Evolutionary conservation across 805 yeast genomes (phyloP).

Genomic region (Trichomonascus vanleenenianus): DNA sequence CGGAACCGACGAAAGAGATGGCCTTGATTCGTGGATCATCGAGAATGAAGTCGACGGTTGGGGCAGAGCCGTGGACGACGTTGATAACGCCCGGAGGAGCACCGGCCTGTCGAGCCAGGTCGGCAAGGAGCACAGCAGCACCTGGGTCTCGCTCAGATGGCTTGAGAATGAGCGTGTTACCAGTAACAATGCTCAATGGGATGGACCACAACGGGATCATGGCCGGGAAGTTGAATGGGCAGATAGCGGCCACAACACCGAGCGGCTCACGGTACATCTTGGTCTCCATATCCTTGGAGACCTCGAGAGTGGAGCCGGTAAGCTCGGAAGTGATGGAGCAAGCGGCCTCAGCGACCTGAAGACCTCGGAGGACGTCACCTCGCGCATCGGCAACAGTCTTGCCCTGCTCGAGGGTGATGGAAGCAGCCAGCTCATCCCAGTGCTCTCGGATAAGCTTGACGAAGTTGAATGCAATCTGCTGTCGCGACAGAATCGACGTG

Average conservation of each 20-base stretch:
- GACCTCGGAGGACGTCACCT: conserved; percentile 69
- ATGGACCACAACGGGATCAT: conserved; percentile 71
- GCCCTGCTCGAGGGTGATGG: conserved; percentile 65
- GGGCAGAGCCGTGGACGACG: conserved; percentile 66
- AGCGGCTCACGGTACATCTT: conserved; percentile 62
- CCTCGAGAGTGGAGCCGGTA: conserved; percentile 57
- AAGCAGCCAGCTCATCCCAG: conserved; percentile 60
- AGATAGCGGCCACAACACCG: conserved; percentile 70
- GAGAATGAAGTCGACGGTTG: conserved; percentile 59
- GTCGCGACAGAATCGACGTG: conserved; percentile 42
- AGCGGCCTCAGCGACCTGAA: conserved; percentile 73
- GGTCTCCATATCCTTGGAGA: conserved; percentile 68
- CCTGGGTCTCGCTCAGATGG: conserved; percentile 77
- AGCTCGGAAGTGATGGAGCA: conserved; percentile 55
- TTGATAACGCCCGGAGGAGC: conserved; percentile 67
- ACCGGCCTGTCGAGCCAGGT: conserved; percentile 65
- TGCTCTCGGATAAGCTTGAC: conserved; percentile 50
- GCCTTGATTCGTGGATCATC: conserved; percentile 73
- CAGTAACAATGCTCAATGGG: conserved; percentile 58
- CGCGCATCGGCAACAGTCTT: conserved; percentile 67
- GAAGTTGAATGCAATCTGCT: conserved; percentile 60
- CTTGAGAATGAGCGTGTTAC: conserved; percentile 66
- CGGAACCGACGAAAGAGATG: conserved; percentile 72
- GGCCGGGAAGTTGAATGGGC: conserved; percentile 80
- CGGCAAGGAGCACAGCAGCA: conserved; percentile 66